phyloP scores from a whole-genome alignment of 2,329 filamentous ascomycete genomes.

The Penicillium frequentans region DNA sequence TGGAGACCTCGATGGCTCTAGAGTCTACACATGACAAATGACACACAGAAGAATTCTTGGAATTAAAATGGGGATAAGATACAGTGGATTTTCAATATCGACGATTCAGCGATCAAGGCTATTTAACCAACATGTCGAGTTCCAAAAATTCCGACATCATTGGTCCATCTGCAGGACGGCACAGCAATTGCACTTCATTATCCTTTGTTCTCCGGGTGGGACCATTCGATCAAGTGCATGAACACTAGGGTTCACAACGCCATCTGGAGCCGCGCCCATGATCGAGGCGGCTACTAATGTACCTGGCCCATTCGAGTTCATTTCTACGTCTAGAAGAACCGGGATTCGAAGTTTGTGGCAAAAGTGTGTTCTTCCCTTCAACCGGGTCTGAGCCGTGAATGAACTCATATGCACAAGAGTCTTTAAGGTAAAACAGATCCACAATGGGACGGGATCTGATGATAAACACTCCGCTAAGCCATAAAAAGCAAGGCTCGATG shows the following conservation, averaged over 20 bases:
- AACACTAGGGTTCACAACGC: neutral
- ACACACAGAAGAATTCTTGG: neutral
- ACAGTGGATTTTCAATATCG: neutral
- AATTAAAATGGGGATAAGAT: neutral
- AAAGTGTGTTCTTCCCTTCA: neutral
- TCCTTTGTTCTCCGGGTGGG: neutral
- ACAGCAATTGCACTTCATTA: neutral
- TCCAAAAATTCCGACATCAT: neutral
- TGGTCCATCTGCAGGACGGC: neutral
- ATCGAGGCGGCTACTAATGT: neutral
- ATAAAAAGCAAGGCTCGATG: neutral
- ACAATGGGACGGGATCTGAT: neutral
- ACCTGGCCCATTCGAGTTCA: neutral
- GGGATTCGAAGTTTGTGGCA: neutral
- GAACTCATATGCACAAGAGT: neutral
- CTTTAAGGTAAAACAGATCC: neutral
- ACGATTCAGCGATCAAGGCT: neutral
- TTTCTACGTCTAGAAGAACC: neutral
- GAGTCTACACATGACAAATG: neutral
- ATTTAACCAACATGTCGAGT: neutral
- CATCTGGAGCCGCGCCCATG: neutral
- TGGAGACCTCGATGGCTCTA: neutral
- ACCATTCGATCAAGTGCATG: neutral
- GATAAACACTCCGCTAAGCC: neutral
- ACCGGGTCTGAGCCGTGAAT: neutral